A percentile compares a stretch with the other conserved stretches of the same genome.
Evolutionary conservation across 2,329 filamentous ascomycete species (phyloP).

Genomic region (Diaporthe citri): DNA sequence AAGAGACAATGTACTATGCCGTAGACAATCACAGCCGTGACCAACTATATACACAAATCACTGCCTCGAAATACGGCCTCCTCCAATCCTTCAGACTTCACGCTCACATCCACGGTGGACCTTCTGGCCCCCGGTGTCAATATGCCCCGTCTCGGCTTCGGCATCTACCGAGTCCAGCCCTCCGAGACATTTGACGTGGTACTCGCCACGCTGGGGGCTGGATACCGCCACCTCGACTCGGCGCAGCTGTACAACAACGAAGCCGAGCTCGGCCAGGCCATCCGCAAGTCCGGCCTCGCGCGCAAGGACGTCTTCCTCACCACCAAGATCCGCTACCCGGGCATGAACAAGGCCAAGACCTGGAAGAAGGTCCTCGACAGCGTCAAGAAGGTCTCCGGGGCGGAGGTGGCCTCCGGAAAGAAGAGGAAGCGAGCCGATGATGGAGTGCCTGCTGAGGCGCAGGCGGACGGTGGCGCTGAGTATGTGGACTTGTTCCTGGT

Average conservation of each 20-base stretch:
- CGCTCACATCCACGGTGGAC: neutral
- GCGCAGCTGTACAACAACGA: constrained; percentile 36
- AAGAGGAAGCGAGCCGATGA: neutral
- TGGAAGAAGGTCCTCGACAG: constrained; percentile 15
- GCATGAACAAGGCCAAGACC: constrained; percentile 12
- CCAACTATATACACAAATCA: neutral
- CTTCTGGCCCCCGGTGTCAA: constrained; percentile 2
- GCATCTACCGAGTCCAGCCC: constrained; percentile 23
- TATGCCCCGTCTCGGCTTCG: constrained; percentile 30
- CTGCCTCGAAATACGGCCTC: neutral
- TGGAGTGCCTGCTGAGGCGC: neutral
- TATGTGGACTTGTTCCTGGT: constrained; percentile 34
- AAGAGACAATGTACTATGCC: too few relatives aligned
- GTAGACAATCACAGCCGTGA: too few relatives aligned
- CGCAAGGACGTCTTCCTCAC: constrained; percentile 25
- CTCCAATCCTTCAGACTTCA: neutral
- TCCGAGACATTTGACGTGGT: neutral
- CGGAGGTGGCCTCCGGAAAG: neutral
- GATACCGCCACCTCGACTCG: constrained; percentile 30
- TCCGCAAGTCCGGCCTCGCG: neutral
- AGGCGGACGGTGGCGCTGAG: neutral
- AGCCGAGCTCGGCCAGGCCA: constrained; percentile 9
- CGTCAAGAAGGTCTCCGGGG: constrained; percentile 5
- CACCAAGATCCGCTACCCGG: constrained; percentile 33
- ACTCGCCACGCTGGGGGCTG: neutral